A percentile compares a stretch with the other conserved stretches of the same genome.
Evolutionary conservation across 148 eudicot species (phyloP).

Genomic region (Silene latifolia): DNA sequence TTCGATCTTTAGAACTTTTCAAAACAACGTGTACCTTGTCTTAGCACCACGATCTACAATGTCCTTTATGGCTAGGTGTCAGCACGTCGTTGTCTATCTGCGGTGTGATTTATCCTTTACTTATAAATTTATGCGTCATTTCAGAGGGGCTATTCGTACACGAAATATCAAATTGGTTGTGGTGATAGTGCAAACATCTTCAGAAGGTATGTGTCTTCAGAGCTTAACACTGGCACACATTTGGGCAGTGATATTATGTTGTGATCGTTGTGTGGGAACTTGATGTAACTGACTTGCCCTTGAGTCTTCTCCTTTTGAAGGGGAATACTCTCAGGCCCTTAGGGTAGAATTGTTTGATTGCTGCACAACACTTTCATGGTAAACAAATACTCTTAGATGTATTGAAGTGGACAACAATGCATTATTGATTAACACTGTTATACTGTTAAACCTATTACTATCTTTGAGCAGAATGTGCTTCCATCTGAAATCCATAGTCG

Average conservation of each 20-base stretch:
- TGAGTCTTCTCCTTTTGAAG: neutral
- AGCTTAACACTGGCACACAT: neutral
- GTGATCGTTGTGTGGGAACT: neutral
- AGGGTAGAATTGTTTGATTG: slow-evolving; percentile 1
- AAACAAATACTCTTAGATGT: neutral
- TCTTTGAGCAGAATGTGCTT: neutral
- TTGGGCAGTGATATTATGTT: slow-evolving; percentile 6
- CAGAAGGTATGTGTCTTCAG: slow-evolving; percentile 45
- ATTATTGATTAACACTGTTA: neutral
- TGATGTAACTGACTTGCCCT: neutral
- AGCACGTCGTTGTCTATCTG: neutral
- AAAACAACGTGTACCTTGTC: neutral
- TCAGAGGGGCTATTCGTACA: slow-evolving; percentile 57
- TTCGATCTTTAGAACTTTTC: neutral
- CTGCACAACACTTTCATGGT: neutral
- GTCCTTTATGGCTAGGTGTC: neutral
- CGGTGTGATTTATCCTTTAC: neutral
- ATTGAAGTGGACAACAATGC: neutral
- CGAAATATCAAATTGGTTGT: slow-evolving; percentile 81
- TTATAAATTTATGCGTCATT: slow-evolving; percentile 1
- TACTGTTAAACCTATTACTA: neutral
- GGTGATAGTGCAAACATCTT: slow-evolving; percentile 53
- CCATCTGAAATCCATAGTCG: neutral
- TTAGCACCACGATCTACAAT: neutral
- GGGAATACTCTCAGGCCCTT: neutral